A percentile compares a stretch with the other conserved stretches of the same genome.
These are phyloP conservation scores for Onygenales sp. DNA, from an alignment of 2,329 filamentous ascomycete genomes.

Conservation along the genomic window DNA sequence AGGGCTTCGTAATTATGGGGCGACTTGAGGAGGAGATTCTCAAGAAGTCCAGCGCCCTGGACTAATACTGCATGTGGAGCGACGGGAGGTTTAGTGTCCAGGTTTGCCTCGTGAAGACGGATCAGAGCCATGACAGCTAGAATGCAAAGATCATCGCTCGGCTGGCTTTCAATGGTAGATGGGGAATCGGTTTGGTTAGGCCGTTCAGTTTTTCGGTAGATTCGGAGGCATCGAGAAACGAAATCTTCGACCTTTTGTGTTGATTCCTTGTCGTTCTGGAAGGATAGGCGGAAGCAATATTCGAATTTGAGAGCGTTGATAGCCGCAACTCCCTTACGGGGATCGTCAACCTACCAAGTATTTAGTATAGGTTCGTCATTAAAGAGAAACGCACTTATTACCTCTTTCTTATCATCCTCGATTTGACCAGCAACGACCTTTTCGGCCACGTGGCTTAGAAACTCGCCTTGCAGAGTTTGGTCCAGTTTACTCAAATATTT, in stretches of 20 bases:
- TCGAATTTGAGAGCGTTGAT: constrained; percentile 37
- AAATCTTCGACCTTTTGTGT: constrained; percentile 26
- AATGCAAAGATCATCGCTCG: constrained; percentile 34
- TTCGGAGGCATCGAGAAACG: constrained; percentile 27
- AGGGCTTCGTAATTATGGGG: constrained; percentile 39
- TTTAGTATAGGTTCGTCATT: not conserved
- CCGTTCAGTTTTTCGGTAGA: constrained; percentile 17
- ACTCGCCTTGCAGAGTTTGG: constrained; percentile 16
- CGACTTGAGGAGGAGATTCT: constrained; percentile 31
- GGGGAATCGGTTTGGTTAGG: constrained; percentile 10
- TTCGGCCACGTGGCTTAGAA: constrained; percentile 15
- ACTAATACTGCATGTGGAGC: constrained; percentile 21
- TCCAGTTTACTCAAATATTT: constrained; percentile 24
- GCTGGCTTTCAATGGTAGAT: constrained; percentile 33
- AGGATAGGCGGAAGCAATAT: constrained; percentile 31
- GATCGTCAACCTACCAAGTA: constrained; percentile 12
- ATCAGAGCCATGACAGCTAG: constrained; percentile 35
- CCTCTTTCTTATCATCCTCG: constrained; percentile 8
- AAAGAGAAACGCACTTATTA: constrained; percentile 12
- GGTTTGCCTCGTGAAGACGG: constrained; percentile 17
- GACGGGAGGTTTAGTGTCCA: constrained; percentile 12
- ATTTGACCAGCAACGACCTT: constrained; percentile 3
- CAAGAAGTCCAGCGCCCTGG: constrained; percentile 27
- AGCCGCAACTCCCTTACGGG: constrained; percentile 20
- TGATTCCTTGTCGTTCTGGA: constrained; percentile 17